phyloP scores from a whole-genome alignment of 495 filamentous ascomycete genomes.

The Hyaloscypha finlandica region DNA sequence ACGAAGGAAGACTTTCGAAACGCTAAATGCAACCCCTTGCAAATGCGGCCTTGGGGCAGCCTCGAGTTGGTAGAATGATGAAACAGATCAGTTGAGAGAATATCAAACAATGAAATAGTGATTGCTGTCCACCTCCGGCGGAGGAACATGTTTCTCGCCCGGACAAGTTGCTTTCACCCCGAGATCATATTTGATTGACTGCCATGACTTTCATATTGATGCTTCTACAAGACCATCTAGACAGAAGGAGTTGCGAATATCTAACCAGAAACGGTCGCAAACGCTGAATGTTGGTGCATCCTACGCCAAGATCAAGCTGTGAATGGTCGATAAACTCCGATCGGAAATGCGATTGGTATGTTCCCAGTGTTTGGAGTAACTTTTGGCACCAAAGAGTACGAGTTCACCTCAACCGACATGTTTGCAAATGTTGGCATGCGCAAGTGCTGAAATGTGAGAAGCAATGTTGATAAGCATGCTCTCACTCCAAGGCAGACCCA shows the following conservation, averaged over 20 bases:
- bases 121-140: not conserved
- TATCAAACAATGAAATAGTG: not conserved
- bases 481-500: constrained; percentile 57
- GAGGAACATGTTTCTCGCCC: not conserved
- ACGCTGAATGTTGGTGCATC: not conserved
- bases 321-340: not conserved
- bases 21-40: not conserved
- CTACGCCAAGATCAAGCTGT: not conserved
- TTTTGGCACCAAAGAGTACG: constrained; percentile 42
- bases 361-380: constrained; percentile 39
- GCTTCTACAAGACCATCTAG: too few species aligned
- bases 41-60: not conserved
- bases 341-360: constrained; percentile 1
- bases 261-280: too few species aligned
- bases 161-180: too few species aligned
- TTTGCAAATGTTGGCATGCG: constrained; percentile 45
- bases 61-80: not conserved
- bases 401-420: constrained; percentile 36
- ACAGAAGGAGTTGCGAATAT: too few species aligned
- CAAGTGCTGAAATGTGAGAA: constrained; percentile 46
- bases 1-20: not conserved
- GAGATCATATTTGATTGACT: too few species aligned
- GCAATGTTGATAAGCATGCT: constrained; percentile 29
- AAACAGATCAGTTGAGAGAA: not conserved
- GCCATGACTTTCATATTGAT: too few species aligned